Evolutionary conservation across 352 stramenopile genomes (phyloP).

Genomic region (Globisporangium paroecandrum): DNA sequence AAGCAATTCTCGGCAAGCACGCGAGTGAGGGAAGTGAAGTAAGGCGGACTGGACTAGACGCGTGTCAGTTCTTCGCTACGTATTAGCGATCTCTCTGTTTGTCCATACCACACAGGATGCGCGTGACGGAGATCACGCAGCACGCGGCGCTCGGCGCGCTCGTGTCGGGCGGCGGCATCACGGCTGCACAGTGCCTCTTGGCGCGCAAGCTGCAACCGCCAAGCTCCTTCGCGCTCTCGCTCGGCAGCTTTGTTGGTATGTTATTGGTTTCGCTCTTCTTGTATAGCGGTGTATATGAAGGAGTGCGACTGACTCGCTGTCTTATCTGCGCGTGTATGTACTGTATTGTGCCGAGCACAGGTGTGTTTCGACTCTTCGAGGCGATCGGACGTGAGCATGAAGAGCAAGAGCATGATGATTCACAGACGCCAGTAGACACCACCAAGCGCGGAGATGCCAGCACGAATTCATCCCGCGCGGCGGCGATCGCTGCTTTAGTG

Average conservation of each 20-base stretch:
- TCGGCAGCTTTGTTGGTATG: constrained; percentile 54
- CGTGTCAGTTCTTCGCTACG: background rate
- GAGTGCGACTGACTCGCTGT: background rate
- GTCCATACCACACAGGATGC: background rate
- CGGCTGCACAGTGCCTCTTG: constrained; percentile 36
- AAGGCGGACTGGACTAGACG: background rate
- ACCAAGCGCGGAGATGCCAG: background rate
- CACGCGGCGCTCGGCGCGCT: constrained; percentile 41
- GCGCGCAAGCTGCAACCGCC: constrained; percentile 34
- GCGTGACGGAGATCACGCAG: constrained; percentile 18
- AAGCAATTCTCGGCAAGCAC: background rate
- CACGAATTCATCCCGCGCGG: constrained; percentile 32
- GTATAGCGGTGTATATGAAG: background rate
- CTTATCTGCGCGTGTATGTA: background rate
- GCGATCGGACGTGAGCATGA: constrained; percentile 21
- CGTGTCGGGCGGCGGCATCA: constrained; percentile 28
- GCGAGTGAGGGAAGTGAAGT: background rate
- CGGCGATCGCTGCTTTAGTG: constrained; percentile 28
- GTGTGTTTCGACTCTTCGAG: constrained; percentile 51
- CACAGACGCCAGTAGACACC: background rate
- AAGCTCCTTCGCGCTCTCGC: constrained; percentile 43
- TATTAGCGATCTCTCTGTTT: background rate
- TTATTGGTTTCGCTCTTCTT: background rate
- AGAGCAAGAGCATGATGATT: background rate
- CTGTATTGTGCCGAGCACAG: constrained; percentile 1